These are phyloP conservation scores for Pseudogymnoascus sp. DNA, from an alignment of 2,329 filamentous ascomycete species.

Conservation along the genomic window DNA sequence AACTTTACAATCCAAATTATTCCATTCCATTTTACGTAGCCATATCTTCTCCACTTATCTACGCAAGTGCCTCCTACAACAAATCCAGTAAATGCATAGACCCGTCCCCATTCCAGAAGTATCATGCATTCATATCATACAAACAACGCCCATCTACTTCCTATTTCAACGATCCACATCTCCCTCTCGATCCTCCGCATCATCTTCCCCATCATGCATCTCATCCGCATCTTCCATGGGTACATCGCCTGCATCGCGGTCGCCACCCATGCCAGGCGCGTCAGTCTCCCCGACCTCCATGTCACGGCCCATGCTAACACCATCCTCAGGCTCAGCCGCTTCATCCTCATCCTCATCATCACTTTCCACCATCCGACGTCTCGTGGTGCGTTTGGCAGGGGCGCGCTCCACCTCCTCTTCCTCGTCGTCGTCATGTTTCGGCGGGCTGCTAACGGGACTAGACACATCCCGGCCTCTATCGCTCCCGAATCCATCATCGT, in stretches of 20 bases:
- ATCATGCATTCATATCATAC: background rate
- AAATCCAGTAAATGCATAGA: background rate
- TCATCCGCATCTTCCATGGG: conserved; percentile 4
- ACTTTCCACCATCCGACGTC: conserved; percentile 36
- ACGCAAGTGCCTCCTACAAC: background rate
- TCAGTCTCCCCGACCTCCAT: conserved; percentile 1
- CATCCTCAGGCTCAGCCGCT: background rate
- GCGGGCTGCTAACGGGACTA: background rate
- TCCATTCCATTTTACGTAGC: background rate
- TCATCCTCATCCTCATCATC: conserved; percentile 4
- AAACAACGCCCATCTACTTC: conserved; percentile 4
- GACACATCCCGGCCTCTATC: conserved; percentile 6
- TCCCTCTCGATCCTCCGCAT: conserved; percentile 3
- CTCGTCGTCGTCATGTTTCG: background rate
- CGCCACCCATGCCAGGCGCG: background rate
- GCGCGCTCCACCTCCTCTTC: conserved; percentile 3
- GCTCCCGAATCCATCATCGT: background rate
- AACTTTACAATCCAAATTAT: background rate
- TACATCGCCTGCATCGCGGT: background rate
- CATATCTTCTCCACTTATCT: background rate
- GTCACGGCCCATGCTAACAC: background rate
- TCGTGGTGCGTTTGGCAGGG: background rate
- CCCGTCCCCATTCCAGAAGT: background rate
- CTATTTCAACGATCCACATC: conserved; percentile 7
- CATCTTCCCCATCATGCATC: conserved; percentile 8